Evolutionary conservation across 192 early-diverging fungal genomes (phyloP), one percentile per base, ranked within the genome.

Genomic region (Gorgonomyces haynaldii): DNA sequence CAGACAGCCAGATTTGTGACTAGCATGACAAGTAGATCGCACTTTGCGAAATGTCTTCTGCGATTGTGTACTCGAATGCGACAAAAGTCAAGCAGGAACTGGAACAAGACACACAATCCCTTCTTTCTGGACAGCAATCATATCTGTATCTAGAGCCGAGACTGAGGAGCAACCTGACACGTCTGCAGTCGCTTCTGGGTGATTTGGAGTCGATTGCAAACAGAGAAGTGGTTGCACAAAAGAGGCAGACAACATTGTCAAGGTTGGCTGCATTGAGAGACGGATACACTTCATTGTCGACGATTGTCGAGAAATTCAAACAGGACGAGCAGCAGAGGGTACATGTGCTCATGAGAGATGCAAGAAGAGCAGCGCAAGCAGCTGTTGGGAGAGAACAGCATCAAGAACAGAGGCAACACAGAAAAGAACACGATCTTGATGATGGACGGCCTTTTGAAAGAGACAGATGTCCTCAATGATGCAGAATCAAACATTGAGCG

Each of bases 141-240:
- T 31, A 5, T n/a, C n/a, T n/a, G n/a, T n/a, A n/a, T n/a, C n/a
- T n/a, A n/a, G n/a, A n/a, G 42, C 32, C 10, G 19, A 12, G 7
- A 23, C 9, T 48, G 7, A 52, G n/a, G 26, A 52, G 62, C 3
- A 57, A 54, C 4, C 57, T 72, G 22, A 56, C 56, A 16, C 44
- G 52, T 1, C 58, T 73, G 41, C 34, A 71, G 41, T 54, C 59
- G n/a, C 16, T 42, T 13, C 45, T 50, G n/a, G 37, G 57, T 20
- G 70, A 73, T 22, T 16, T 74, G 17, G 52, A 68, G 2, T 60
- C 62, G 19, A 26, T 64, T 24, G 71, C 55, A 8, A 50, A 55
- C 29, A 36, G 67, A 24, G 67, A 74, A 53, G 61, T 71, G n/a
- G 61, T 60, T 9, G 57, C 64, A 4, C 51, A 46, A 19, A 74